phyloP scores from a whole-genome alignment of 2,329 filamentous ascomycete species.

The Aspergillus sp. region DNA sequence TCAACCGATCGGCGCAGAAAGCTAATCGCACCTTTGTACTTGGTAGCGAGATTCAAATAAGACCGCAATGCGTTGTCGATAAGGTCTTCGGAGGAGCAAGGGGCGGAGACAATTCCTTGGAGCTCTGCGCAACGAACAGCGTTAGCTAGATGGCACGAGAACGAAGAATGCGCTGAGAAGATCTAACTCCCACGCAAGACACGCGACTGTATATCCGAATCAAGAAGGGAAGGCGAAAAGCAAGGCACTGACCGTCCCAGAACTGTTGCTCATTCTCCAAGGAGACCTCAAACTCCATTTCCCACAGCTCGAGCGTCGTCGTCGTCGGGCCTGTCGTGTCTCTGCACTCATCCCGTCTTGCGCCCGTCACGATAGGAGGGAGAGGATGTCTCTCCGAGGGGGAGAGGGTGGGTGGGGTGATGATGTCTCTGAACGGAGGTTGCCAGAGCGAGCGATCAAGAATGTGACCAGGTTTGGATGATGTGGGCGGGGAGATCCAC shows the following conservation, averaged over 20 bases:
- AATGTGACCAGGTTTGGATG: background rate
- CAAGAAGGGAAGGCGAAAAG: background rate
- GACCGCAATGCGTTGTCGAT: slow-evolving; percentile 84
- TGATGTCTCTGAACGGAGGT: background rate
- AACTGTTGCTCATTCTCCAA: slow-evolving; percentile 82
- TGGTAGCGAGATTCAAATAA: slow-evolving; percentile 76
- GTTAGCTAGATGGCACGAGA: background rate
- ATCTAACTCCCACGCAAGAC: background rate
- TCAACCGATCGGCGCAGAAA: background rate
- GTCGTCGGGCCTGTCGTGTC: slow-evolving; percentile 28
- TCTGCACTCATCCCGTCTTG: slow-evolving; percentile 36
- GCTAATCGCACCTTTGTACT: slow-evolving; percentile 59
- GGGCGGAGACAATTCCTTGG: slow-evolving; percentile 60
- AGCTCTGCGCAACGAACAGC: slow-evolving; percentile 51
- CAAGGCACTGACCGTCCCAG: slow-evolving; percentile 69
- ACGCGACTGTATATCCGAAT: background rate
- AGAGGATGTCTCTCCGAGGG: slow-evolving; percentile 8
- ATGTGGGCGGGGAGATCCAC: slow-evolving; percentile 3
- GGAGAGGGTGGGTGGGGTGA: slow-evolving; percentile 12
- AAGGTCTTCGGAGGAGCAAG: slow-evolving; percentile 59
- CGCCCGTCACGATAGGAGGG: slow-evolving; percentile 15
- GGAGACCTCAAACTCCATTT: slow-evolving; percentile 67
- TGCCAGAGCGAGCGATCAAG: slow-evolving; percentile 1
- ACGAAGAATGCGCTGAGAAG: background rate
- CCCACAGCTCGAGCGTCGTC: slow-evolving; percentile 39